Conservation (phyloP, 352 stramenopile species). For the Blastocystis sp. region DNA sequence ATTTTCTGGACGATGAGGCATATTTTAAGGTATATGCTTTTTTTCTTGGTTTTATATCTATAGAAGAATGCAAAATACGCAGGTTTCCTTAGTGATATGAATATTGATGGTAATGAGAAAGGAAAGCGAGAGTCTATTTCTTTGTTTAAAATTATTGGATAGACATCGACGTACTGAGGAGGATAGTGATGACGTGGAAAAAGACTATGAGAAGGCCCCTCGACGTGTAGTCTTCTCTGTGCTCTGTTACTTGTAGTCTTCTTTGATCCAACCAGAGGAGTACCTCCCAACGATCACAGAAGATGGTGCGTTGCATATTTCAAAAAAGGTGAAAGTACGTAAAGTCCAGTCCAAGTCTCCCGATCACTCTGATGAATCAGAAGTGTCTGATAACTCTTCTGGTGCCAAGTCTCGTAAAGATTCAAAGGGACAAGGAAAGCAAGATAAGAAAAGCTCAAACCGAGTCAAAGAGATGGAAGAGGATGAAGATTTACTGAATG, state of each 20-base stretch:
- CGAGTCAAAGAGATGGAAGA: not conserved
- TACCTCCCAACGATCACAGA: conserved; percentile 44
- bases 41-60: not conserved
- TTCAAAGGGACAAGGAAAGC: no score
- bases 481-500: not conserved
- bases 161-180: not conserved
- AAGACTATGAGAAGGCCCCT: conserved; percentile 32
- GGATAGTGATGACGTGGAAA: not conserved
- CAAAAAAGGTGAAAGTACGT: not conserved
- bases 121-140: not conserved
- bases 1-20: conserved; percentile 21
- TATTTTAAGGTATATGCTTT: not conserved
- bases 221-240: not conserved
- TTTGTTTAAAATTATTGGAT: not conserved
- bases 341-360: not conserved
- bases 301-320: not conserved
- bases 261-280: not conserved
- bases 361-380: not conserved
- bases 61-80: conserved; percentile 54
- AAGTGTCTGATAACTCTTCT: not conserved
- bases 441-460: not conserved
- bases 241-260: not conserved
- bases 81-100: conserved; percentile 17
- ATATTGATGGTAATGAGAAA: not conserved
- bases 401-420: not conserved